Evolutionary conservation across 129 eudicot species (phyloP).

Genomic region (Helichrysum umbraculigerum): DNA sequence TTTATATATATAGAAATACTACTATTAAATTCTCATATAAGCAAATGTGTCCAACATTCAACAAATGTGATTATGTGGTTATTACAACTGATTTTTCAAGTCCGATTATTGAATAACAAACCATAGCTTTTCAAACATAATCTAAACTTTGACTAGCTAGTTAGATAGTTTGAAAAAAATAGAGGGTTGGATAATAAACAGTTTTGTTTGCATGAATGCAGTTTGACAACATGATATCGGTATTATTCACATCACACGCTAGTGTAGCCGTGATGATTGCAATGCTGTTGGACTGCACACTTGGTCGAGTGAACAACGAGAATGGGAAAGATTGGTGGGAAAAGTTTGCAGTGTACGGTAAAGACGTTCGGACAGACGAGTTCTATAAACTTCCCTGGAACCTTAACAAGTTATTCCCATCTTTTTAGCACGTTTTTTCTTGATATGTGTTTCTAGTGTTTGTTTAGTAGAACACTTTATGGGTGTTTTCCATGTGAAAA

Average conservation of each 20-base stretch:
- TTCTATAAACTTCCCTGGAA: constrained; percentile 65
- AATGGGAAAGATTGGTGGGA: constrained; percentile 73
- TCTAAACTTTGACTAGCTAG: background rate
- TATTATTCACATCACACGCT: constrained; percentile 57
- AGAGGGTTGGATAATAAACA: background rate
- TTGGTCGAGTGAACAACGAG: constrained; percentile 37
- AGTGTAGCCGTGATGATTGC: constrained; percentile 60
- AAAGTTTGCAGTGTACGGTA: constrained; percentile 45
- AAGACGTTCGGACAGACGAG: constrained; percentile 64
- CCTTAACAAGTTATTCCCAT: constrained; percentile 60
- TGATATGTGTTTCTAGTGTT: background rate
- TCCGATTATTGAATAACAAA: no score
- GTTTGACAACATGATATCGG: constrained; percentile 60
- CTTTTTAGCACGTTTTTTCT: constrained; percentile 31
- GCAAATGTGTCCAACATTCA: no score
- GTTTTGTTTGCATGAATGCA: constrained; percentile 31
- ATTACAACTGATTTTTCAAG: no score
- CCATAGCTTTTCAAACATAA: background rate
- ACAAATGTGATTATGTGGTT: no score
- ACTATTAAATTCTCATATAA: no score
- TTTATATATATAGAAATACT: no score
- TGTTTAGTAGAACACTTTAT: background rate
- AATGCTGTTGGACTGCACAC: constrained; percentile 53
- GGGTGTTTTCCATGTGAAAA: constrained; percentile 1
- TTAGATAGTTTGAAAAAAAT: background rate